A percentile compares a stretch with the other conserved stretches of the same genome.
Evolutionary conservation across 192 early-diverging fungal species (phyloP).

Genomic region (Dissophora globulifera): DNA sequence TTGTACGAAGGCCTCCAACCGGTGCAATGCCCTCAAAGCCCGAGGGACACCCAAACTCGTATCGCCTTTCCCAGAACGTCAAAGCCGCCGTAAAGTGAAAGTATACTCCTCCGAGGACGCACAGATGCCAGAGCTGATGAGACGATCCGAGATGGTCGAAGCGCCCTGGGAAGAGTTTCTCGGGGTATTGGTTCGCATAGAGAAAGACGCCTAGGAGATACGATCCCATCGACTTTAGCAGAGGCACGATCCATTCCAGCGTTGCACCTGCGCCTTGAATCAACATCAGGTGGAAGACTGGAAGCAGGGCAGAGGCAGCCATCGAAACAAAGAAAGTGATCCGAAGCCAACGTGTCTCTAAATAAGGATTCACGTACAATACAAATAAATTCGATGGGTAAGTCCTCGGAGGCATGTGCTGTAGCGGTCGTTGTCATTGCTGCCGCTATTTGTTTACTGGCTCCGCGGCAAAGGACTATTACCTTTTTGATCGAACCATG

Average conservation of each 20-base stretch:
- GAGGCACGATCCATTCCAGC: constrained; percentile 55
- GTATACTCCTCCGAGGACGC: constrained; percentile 68
- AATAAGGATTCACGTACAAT: too few species aligned
- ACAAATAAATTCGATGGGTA: background rate
- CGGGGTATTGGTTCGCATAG: constrained; percentile 68
- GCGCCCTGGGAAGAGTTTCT: constrained; percentile 64
- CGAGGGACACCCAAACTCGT: constrained; percentile 61
- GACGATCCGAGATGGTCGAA: constrained; percentile 67
- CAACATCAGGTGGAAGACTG: constrained; percentile 59
- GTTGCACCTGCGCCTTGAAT: constrained; percentile 54
- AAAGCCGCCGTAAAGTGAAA: constrained; percentile 65
- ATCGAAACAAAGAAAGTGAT: constrained; percentile 66
- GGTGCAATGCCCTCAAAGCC: constrained; percentile 51
- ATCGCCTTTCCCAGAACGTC: constrained; percentile 63
- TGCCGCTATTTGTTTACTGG: too few species aligned
- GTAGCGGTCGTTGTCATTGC: background rate
- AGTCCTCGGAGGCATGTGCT: background rate
- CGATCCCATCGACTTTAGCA: constrained; percentile 58
- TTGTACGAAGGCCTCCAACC: constrained; percentile 17
- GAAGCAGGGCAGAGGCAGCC: constrained; percentile 57
- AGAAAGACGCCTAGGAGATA: constrained; percentile 65
- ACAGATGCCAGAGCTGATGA: constrained; percentile 69
- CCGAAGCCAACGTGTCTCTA: constrained; percentile 56
- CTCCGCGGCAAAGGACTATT: constrained; percentile 25
- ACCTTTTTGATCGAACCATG: constrained; percentile 61